phyloP scores from a whole-genome alignment of 2,329 filamentous ascomycete genomes.

The Lecanicillium sp. region DNA sequence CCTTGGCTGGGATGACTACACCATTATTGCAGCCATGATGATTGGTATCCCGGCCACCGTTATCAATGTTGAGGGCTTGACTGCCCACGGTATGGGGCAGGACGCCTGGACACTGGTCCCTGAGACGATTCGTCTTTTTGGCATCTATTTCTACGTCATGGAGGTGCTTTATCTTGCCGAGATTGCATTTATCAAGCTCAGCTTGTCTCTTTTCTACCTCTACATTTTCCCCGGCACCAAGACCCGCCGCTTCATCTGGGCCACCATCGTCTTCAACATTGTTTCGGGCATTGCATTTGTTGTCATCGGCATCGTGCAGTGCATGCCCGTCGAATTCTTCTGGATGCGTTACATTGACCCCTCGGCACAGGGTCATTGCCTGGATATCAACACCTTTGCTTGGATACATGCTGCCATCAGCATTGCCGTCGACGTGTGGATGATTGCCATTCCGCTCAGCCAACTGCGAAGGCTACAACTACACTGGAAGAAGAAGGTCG shows the following conservation, averaged over 20 bases:
- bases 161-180: constrained; percentile 38
- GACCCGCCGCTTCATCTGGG: constrained; percentile 33
- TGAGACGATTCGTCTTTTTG: constrained; percentile 33
- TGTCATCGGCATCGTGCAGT: constrained; percentile 41
- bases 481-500: constrained; percentile 39
- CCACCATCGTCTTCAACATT: constrained; percentile 30
- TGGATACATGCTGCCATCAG: constrained; percentile 45
- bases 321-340: constrained; percentile 40
- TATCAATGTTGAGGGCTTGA: constrained; percentile 22
- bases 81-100: constrained; percentile 36
- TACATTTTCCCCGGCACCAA: constrained; percentile 40
- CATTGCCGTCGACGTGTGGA: constrained; percentile 44
- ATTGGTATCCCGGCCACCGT: constrained; percentile 21
- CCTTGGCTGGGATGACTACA: constrained; percentile 32
- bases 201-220: constrained; percentile 47
- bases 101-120: constrained; percentile 44
- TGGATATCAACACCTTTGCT: constrained; percentile 38
- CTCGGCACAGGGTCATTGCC: constrained; percentile 35
- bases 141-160: constrained; percentile 34
- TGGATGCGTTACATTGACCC: constrained; percentile 45
- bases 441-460: constrained; percentile 42
- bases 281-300: constrained; percentile 34
- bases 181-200: constrained; percentile 39
- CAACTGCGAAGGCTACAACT: constrained; percentile 34
- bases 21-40: constrained; percentile 21